Evolutionary conservation across 1,284 basidiomycete species (phyloP), one percentile per base, ranked within the genome.

Genomic region (Schizophyllum commune): DNA sequence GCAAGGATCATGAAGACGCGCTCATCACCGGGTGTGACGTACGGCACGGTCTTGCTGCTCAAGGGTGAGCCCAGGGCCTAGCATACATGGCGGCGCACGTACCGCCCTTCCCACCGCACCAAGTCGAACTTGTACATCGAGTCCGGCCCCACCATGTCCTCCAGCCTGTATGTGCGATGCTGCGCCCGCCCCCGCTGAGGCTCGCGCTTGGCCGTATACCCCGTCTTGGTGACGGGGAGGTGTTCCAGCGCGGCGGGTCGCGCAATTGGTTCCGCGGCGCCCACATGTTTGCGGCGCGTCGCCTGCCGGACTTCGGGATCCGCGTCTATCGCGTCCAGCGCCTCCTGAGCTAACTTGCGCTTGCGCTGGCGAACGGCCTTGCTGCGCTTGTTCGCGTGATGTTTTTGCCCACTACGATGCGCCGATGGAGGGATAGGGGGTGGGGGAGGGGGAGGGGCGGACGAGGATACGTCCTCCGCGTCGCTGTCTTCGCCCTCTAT

Each of bases 1-100:
- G 52, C 61, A 8, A 62, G 56, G 13, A 60, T 58, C 9, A 54
- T 47, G 33, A 62, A 33, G 2, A 58, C 27, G 19, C 61, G 58
- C 17, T 56, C 58, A 1, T 57, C 27, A 27, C 1, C 13, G 19
- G 47, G 56, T 60, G 27, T 57, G 4, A 62, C n/a, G 8, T 60
- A 11, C 1, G 58, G 61, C 3, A 19, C 54, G 2, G 61, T 47
- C 0, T 34, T 39, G 19, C 61, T 62, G 19, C 34, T 7, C 34
- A 39, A 39, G 34, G 34, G 34, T 7, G 34, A 39, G 6, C 6
- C 13, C 7, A 6, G 34, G 13, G 34, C 7, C 34, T 39, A 7
- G 34, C 13, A 39, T 39, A 39, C 13, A 13, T 13, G 34, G 7
- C 6, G 34, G 6, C 6, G 13, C 34, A 39, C 34, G 34, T 13